phyloP scores from a whole-genome alignment of 257 asterid species.

The Jacaranda copaia region DNA sequence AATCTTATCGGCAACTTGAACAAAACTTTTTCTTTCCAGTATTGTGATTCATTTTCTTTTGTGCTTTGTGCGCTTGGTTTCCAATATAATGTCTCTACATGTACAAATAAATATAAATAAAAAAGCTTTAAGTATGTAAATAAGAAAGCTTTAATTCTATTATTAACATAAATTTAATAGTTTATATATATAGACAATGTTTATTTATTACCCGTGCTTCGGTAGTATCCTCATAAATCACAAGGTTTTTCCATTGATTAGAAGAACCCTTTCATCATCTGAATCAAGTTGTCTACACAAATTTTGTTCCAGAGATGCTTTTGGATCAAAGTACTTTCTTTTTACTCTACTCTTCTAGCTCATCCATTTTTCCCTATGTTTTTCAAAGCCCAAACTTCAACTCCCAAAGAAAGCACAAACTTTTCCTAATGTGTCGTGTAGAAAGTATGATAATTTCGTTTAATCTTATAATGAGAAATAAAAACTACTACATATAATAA shows the following conservation, averaged over 20 bases:
- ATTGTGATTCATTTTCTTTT: background rate
- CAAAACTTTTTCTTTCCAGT: too few species aligned
- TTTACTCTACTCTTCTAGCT: background rate
- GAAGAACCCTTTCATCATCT: background rate
- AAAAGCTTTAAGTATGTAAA: background rate
- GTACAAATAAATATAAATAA: background rate
- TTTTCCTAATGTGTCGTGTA: background rate
- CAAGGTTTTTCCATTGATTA: background rate
- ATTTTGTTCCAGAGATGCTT: background rate
- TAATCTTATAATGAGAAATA: background rate
- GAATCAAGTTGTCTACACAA: background rate
- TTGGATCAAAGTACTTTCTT: background rate
- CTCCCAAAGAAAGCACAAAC: background rate
- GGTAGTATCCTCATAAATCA: background rate
- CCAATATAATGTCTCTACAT: background rate
- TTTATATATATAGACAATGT: background rate
- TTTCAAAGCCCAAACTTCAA: background rate
- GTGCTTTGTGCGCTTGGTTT: background rate
- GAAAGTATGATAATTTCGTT: background rate
- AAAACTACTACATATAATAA: background rate
- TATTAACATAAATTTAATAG: too few species aligned
- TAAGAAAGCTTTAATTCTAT: too few species aligned
- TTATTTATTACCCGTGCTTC: background rate
- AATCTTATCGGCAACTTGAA: background rate
- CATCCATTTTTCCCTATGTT: background rate